Conservation (phyloP, 495 filamentous ascomycete species). For the Annulohypoxylon bovei region DNA sequence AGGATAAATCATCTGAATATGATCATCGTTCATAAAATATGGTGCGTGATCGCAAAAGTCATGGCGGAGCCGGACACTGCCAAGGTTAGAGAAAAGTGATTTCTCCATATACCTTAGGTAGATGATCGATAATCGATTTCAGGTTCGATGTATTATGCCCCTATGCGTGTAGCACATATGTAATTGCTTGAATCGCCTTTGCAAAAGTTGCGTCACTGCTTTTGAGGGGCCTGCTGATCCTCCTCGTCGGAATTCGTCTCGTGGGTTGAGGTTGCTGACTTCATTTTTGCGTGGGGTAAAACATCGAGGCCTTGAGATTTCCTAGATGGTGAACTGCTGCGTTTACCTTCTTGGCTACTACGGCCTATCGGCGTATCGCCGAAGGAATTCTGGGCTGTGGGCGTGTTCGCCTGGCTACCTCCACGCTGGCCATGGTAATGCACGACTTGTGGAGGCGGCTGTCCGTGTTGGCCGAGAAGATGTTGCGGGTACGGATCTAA, state of each 20-base stretch:
- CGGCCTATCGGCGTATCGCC: conserved; percentile 49
- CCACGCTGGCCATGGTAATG: conserved; percentile 69
- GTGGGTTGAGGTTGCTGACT: conserved; percentile 29
- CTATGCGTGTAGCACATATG: background rate
- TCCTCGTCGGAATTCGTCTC: conserved; percentile 27
- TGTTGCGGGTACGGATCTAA: conserved; percentile 76
- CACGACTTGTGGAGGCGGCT: conserved; percentile 68
- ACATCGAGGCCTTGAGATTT: conserved; percentile 49
- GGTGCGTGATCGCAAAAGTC: background rate
- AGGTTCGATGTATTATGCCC: background rate
- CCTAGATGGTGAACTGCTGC: conserved; percentile 44
- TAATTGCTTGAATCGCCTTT: background rate
- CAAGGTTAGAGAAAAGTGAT: conserved; percentile 1
- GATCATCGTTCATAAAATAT: background rate
- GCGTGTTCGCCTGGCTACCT: conserved; percentile 69
- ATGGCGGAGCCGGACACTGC: background rate
- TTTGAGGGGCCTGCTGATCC: conserved; percentile 20
- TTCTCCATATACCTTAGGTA: conserved; percentile 1
- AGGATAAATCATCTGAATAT: background rate
- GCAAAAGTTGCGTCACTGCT: background rate
- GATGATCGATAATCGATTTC: background rate
- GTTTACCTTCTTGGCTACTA: conserved; percentile 53
- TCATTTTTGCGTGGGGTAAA: conserved; percentile 51
- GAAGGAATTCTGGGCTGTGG: conserved; percentile 58
- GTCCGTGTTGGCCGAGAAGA: conserved; percentile 66